Conservation (phyloP, 139 green algal species). For the Coccomyxa sp. region DNA sequence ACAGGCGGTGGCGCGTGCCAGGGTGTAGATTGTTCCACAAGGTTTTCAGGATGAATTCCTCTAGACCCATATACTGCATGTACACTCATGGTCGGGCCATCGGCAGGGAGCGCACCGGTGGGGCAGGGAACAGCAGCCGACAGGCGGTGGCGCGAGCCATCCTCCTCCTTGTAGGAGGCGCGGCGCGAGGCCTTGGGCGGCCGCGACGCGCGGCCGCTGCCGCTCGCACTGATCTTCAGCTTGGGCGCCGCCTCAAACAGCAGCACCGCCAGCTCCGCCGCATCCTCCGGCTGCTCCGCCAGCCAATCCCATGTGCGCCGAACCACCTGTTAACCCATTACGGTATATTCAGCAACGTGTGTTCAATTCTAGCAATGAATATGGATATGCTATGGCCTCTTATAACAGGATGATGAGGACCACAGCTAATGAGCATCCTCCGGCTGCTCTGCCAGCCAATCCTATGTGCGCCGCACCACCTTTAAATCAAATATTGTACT, state of each 20-base stretch:
- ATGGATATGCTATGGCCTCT: not conserved
- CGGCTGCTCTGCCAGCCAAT: constrained; percentile 28
- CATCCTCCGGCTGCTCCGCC: constrained; percentile 40
- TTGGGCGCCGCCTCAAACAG: constrained; percentile 51
- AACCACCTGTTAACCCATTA: constrained; percentile 9
- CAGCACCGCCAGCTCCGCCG: constrained; percentile 60
- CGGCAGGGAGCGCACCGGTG: constrained; percentile 19
- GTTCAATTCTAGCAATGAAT: too few species aligned
- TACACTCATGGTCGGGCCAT: too few species aligned
- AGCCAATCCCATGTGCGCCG: constrained; percentile 21
- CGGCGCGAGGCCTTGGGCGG: not conserved
- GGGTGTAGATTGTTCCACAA: too few species aligned
- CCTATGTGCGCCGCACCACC: constrained; percentile 14
- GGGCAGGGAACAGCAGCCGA: constrained; percentile 27
- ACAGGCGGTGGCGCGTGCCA: constrained; percentile 20
- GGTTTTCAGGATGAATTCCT: too few species aligned
- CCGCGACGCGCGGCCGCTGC: not conserved
- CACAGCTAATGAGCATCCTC: constrained; percentile 47
- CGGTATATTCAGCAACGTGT: too few species aligned
- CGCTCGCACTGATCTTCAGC: constrained; percentile 26
- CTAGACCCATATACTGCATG: too few species aligned
- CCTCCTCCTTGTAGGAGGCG: constrained; percentile 15
- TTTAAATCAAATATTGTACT: not conserved
- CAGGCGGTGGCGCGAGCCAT: constrained; percentile 21
- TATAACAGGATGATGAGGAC: not conserved